phyloP scores from a whole-genome alignment of 495 filamentous ascomycete genomes.

The Letharia columbiana region DNA sequence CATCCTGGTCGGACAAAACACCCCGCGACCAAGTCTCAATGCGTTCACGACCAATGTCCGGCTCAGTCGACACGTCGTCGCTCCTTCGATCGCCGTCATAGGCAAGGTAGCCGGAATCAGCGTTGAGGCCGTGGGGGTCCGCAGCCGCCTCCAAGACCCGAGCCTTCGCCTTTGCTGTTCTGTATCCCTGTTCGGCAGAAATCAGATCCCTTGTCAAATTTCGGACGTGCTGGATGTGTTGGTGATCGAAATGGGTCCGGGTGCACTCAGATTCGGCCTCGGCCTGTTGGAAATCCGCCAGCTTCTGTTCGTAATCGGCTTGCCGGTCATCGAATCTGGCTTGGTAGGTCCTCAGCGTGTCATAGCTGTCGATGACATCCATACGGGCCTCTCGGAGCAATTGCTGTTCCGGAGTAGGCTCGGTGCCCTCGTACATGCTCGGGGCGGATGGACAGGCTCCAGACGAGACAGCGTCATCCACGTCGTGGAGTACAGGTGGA shows the following conservation, averaged over 20 bases:
- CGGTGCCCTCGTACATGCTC: background rate
- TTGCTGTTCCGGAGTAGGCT: background rate
- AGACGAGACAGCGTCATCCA: background rate
- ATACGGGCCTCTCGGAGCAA: background rate
- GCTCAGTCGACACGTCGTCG: background rate
- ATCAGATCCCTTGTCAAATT: background rate
- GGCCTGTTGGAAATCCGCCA: background rate
- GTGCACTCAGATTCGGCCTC: background rate
- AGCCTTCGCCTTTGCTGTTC: background rate
- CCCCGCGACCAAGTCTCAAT: background rate
- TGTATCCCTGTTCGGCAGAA: background rate
- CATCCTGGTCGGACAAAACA: background rate
- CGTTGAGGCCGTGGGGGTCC: too few species aligned
- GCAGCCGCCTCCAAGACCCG: background rate
- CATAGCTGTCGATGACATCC: background rate
- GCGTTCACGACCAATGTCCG: background rate
- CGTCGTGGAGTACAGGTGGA: background rate
- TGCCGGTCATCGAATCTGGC: background rate
- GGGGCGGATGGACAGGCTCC: background rate
- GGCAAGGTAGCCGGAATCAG: too few species aligned
- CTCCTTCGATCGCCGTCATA: background rate
- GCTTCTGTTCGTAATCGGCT: background rate
- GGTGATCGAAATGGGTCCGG: background rate
- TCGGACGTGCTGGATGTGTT: background rate
- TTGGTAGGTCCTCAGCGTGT: background rate